A percentile compares a stretch with the other conserved stretches of the same genome.
These are phyloP conservation scores for Sporobolomyces pararoseus DNA, from an alignment of 768 basidiomycete species.

Conservation along the genomic window DNA sequence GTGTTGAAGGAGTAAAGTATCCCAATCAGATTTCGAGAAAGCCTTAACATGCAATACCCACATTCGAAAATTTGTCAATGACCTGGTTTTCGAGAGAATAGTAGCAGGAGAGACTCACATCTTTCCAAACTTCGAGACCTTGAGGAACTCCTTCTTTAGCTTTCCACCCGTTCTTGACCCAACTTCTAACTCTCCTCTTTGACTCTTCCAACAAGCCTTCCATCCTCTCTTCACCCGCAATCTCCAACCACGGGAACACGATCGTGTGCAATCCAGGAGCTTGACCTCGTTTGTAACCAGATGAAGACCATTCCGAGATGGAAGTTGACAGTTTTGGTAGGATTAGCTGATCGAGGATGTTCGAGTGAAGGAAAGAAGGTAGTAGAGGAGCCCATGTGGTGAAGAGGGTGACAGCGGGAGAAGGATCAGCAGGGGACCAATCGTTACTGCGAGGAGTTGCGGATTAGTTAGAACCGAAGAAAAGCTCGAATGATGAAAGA, in stretches of 20 bases:
- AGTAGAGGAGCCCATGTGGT: slow-evolving; percentile 83
- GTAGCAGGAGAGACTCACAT: slow-evolving; percentile 55
- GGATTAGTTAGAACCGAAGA: neutral
- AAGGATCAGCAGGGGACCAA: slow-evolving; percentile 72
- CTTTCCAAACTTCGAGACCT: slow-evolving; percentile 77
- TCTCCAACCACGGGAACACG: slow-evolving; percentile 93
- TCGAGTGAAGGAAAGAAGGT: slow-evolving; percentile 87
- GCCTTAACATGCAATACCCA: slow-evolving; percentile 60
- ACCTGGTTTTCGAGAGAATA: neutral
- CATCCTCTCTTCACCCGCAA: slow-evolving; percentile 68
- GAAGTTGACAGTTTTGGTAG: slow-evolving; percentile 85
- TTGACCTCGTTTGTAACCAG: slow-evolving; percentile 44
- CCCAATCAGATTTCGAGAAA: slow-evolving; percentile 79
- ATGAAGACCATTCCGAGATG: slow-evolving; percentile 73
- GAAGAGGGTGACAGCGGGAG: slow-evolving; percentile 73
- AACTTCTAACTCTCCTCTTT: slow-evolving; percentile 72
- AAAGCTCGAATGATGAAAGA: too few relatives aligned
- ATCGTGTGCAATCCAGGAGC: slow-evolving; percentile 67
- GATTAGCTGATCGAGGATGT: slow-evolving; percentile 90
- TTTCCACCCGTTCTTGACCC: slow-evolving; percentile 67
- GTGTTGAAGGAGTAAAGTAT: slow-evolving; percentile 80
- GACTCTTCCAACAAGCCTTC: slow-evolving; percentile 85
- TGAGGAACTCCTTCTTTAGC: slow-evolving; percentile 66
- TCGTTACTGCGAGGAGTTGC: slow-evolving; percentile 60
- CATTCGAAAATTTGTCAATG: neutral